Conservation (phyloP, 2,329 filamentous ascomycete genomes). For the Endoconidiophora laricicola region DNA sequence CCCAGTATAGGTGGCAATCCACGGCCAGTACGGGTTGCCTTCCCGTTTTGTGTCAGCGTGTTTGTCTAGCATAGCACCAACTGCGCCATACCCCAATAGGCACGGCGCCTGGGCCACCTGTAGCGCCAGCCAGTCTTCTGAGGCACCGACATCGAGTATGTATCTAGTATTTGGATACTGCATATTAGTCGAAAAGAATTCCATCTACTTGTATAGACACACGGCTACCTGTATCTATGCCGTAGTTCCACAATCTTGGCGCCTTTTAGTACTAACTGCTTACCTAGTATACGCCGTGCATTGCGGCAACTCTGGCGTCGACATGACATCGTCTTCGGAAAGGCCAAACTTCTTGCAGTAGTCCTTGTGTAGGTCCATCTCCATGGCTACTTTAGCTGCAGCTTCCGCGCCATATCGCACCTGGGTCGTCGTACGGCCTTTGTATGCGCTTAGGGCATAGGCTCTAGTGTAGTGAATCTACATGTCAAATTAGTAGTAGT, state of each 20-base stretch:
- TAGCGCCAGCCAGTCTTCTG: slow-evolving; percentile 73
- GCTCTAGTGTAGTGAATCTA: slow-evolving; percentile 77
- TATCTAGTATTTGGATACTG: slow-evolving; percentile 31
- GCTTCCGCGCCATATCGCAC: slow-evolving; percentile 43
- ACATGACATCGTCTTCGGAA: slow-evolving; percentile 53
- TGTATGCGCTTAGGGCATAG: slow-evolving; percentile 73
- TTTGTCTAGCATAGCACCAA: slow-evolving; percentile 53
- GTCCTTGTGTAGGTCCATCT: slow-evolving; percentile 64
- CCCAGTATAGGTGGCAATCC: slow-evolving; percentile 79
- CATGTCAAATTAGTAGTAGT: not conserved
- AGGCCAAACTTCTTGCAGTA: slow-evolving; percentile 76
- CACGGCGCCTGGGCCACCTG: slow-evolving; percentile 77
- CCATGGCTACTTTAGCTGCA: slow-evolving; percentile 58
- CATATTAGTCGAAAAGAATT: not conserved
- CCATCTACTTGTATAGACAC: too few relatives aligned
- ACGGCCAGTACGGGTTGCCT: slow-evolving; percentile 67
- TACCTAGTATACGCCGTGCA: slow-evolving; percentile 53
- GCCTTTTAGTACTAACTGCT: slow-evolving; percentile 19
- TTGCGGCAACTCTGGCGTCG: slow-evolving; percentile 40
- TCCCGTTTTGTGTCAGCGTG: slow-evolving; percentile 44
- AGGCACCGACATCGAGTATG: slow-evolving; percentile 75
- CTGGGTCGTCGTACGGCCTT: slow-evolving; percentile 55
- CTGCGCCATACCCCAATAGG: slow-evolving; percentile 71
- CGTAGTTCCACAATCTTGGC: not conserved
- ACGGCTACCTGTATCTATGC: too few relatives aligned